Base-by-base conservation (phyloP, 2,329 filamentous ascomycete species). In the Davidsoniella australis region DNA sequence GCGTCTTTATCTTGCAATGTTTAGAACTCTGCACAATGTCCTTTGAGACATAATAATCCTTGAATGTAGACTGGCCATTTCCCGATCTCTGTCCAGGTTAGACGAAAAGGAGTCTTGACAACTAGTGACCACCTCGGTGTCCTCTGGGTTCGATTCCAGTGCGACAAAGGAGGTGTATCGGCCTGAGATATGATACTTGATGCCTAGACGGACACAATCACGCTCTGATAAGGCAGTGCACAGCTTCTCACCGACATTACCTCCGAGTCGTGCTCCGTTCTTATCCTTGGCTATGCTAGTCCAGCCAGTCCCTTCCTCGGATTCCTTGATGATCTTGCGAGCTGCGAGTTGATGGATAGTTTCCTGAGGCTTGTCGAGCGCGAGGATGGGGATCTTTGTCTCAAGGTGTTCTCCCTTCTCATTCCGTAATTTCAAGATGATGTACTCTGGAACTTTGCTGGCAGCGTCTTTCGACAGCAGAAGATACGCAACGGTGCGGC, bases 141-240 rank as follows among this genome's bases (percentile, higher is more conserved):
- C 18, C 16, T 48, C n/a, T 5, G 14, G 18, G 1, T 66, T 61
- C 7, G 68, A 64, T 53, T 79, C 68, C 1, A 82, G 68, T 2
- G 82, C 82, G 2, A 86, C 75, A 54, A 86, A 87, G 0, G 80
- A 83, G 57, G 76, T 82, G 72, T 76, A 83, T 58, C 79, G 82
- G 1, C 79, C 75, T 2, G 70, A 74, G 7, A 86, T 72, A 56
- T 84, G 79, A 57, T 76, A 84, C 50, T 70, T 66, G 10, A 78
- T 68, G 0, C 82, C 81, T 0, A 86, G 65, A 0, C 73, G 66
- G 1, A 85, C 77, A 7, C 72, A 79, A 58, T 86, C 81, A 1
- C 71, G 69, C 58, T 81, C 71, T 12, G 29, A 33, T 33, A 33
- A 4, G 29, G 29, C 29, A 9, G 29, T 33, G 12, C 29, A 33